Conservation (phyloP, 495 filamentous ascomycete genomes). For the Neohortaea acidophila region DNA sequence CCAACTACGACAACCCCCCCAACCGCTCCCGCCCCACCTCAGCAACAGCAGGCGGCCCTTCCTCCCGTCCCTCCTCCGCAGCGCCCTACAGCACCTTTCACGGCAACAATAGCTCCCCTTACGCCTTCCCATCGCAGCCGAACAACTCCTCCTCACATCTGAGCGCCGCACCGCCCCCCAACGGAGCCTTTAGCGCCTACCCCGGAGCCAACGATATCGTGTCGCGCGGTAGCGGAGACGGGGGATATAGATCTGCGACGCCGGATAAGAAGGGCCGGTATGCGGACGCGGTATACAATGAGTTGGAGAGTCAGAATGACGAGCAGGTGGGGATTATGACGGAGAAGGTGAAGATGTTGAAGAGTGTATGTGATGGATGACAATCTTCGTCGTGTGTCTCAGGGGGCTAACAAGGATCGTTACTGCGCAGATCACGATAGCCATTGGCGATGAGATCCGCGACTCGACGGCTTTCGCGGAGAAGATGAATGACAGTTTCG, state of each 20-base stretch:
- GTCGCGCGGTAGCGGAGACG: slow-evolving; percentile 22
- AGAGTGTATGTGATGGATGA: slow-evolving; percentile 52
- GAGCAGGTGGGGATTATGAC: slow-evolving; percentile 74
- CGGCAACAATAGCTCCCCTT: slow-evolving; percentile 37
- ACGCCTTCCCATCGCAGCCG: slow-evolving; percentile 26
- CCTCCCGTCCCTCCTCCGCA: slow-evolving; percentile 3
- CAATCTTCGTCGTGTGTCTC: background rate
- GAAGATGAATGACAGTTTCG: slow-evolving; percentile 84
- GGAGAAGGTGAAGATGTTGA: slow-evolving; percentile 81
- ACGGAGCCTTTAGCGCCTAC: slow-evolving; percentile 31
- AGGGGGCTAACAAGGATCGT: background rate
- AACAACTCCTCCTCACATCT: slow-evolving; percentile 26
- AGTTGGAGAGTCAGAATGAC: slow-evolving; percentile 93
- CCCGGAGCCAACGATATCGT: slow-evolving; percentile 31
- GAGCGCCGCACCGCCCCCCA: slow-evolving; percentile 6
- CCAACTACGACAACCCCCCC: slow-evolving; percentile 41
- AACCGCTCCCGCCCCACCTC: slow-evolving; percentile 16
- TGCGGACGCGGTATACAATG: slow-evolving; percentile 78
- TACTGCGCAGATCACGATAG: slow-evolving; percentile 57
- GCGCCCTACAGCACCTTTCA: slow-evolving; percentile 11
- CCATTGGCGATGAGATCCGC: slow-evolving; percentile 89
- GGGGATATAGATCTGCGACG: slow-evolving; percentile 50
- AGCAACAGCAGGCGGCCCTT: slow-evolving; percentile 2
- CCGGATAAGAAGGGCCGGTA: slow-evolving; percentile 89
- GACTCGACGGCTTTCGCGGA: slow-evolving; percentile 70